Base-by-base conservation (phyloP, 306 rosid genomes). In the Cercis canadensis region DNA sequence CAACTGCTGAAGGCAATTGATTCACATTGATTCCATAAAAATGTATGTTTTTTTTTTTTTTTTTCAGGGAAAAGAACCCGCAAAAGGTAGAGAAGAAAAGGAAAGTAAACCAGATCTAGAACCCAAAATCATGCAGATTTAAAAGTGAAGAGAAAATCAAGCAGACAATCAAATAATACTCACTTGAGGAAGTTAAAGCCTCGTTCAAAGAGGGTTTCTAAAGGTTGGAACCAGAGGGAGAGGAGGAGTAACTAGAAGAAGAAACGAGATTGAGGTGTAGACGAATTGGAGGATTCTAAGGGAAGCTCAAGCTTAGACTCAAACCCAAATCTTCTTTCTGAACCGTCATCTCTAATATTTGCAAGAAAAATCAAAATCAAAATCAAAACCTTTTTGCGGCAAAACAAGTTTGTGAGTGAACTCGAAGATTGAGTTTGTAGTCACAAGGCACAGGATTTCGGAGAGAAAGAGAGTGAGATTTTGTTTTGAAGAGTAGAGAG, bases 1-100 rank as follows among this genome's bases (percentile, higher is more conserved):
- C 95, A 1, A 24, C 87, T 4, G 78, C 75, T 0, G 92, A 69
- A 10, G 97, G 99, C 18, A 80, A 62, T 16, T 88, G 82, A 74
- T 94, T 94, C 72, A 94, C 97, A 60, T 94, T 97, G 75, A 94
- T 89, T 24, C 96, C 99, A 37, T 57, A 5, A 63, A 61, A 51
- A n/a, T 6, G 75, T 18, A 75, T 34, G n/a, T n/a, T n/a, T n/a
- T n/a, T n/a, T n/a, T n/a, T n/a, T n/a, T n/a, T n/a, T 65, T 33
- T 58, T 24, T 61, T 69, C 58, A 19, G 40, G 24, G 43, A 39
- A 70, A 53, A 56, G n/a, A 67, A 44, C 8, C 8, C 6, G 33
- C 6, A 62, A 19, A 45, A 65, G 67, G 45, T 13, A 24, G 31
- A 34, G 4, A 1, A 43, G 29, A 5, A 16, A 12, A 15, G 11